Conservation (phyloP, 225 moss, liverwort and hornwort genomes). For the Climacium dendroides region DNA sequence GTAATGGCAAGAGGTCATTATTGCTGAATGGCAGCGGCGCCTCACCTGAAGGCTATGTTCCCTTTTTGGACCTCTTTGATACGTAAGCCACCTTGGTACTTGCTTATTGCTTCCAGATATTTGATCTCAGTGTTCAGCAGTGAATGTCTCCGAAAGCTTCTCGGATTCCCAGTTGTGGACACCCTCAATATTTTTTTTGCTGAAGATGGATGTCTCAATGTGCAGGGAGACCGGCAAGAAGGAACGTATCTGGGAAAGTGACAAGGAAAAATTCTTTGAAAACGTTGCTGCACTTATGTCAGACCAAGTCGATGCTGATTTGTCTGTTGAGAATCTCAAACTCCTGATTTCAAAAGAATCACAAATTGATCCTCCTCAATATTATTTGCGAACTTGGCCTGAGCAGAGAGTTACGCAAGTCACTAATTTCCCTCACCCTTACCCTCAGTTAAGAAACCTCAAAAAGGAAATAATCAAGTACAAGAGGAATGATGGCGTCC, state of each 20-base stretch:
- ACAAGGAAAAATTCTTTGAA: conserved; percentile 74
- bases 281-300: conserved; percentile 91
- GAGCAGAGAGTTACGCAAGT: conserved; percentile 56
- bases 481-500: conserved; percentile 78
- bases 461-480: conserved; percentile 87
- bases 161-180: neutral
- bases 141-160: neutral
- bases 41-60: conserved; percentile 80
- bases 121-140: neutral
- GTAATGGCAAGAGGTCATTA: conserved; percentile 45
- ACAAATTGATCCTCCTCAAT: conserved; percentile 87
- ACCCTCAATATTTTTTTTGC: neutral
- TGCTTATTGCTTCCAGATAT: neutral
- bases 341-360: conserved; percentile 88
- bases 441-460: conserved; percentile 71
- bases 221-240: conserved; percentile 63
- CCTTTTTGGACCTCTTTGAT: conserved; percentile 79
- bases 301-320: conserved; percentile 72
- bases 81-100: conserved; percentile 31
- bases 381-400: conserved; percentile 77
- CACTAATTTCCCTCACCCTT: conserved; percentile 89
- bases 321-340: conserved; percentile 54
- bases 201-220: neutral
- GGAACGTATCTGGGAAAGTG: conserved; percentile 85
- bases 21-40: conserved; percentile 92